A percentile compares a stretch with the other conserved stretches of the same genome.
phyloP scores from a whole-genome alignment of 495 filamentous ascomycete species.

The Neurospora tetrasperma region DNA sequence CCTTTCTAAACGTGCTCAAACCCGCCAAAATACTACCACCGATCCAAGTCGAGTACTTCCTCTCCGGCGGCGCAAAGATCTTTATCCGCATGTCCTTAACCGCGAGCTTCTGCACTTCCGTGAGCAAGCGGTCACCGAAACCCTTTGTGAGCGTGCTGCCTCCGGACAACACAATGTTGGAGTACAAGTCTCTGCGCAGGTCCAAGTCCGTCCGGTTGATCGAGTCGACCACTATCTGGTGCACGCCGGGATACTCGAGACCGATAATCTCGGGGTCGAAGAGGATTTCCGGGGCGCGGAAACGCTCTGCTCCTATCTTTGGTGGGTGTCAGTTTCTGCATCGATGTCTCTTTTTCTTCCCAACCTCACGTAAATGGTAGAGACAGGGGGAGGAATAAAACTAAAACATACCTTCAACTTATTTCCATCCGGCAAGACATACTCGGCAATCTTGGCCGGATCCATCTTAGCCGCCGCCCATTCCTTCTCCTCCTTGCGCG shows the following conservation, averaged over 20 bases:
- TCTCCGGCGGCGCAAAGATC: slow-evolving; percentile 93
- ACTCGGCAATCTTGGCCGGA: slow-evolving; percentile 66
- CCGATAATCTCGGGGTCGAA: slow-evolving; percentile 97
- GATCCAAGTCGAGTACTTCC: slow-evolving; percentile 98
- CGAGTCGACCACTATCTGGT: slow-evolving; percentile 93
- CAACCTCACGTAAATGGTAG: too few relatives aligned
- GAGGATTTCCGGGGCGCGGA: slow-evolving; percentile 92
- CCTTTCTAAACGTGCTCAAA: slow-evolving; percentile 96
- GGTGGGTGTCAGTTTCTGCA: too few relatives aligned
- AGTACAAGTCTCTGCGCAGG: slow-evolving; percentile 84
- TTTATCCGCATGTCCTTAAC: slow-evolving; percentile 99
- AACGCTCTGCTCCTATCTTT: slow-evolving; percentile 75
- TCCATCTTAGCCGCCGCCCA: slow-evolving; percentile 62
- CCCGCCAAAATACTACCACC: slow-evolving; percentile 96
- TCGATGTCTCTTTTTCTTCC: too few relatives aligned
- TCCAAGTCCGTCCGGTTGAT: slow-evolving; percentile 97
- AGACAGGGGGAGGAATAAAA: too few relatives aligned
- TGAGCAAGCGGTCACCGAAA: slow-evolving; percentile 88
- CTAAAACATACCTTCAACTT: slow-evolving; percentile 61
- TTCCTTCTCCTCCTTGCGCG: slow-evolving; percentile 91
- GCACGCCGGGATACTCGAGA: slow-evolving; percentile 92
- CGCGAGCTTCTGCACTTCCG: slow-evolving; percentile 83
- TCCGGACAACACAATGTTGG: slow-evolving; percentile 93
- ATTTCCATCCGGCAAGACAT: slow-evolving; percentile 83
- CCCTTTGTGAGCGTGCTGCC: slow-evolving; percentile 79